Percentiles rank a stretch among this genome's conserved stretches.
Evolutionary conservation across 2,329 filamentous ascomycete species (phyloP).

Genomic region (Diaporthe ampelina): DNA sequence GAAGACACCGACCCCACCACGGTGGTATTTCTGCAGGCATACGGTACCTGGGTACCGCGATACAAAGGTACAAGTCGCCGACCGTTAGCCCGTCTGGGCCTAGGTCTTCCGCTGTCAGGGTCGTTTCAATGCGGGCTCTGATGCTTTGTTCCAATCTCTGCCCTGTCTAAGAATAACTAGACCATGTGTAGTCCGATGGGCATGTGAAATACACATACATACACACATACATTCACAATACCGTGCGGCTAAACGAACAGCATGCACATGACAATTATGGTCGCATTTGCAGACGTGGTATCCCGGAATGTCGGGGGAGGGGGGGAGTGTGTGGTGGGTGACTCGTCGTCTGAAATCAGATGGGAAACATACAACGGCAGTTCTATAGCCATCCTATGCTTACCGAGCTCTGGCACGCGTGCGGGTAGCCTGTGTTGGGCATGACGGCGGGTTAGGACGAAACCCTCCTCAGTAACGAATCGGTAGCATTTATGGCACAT

Average conservation of each 20-base stretch:
- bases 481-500: background rate
- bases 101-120: conserved; percentile 16
- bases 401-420: background rate
- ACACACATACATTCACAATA: background rate
- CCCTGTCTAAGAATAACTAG: conserved; percentile 25
- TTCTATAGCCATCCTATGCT: background rate
- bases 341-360: conserved; percentile 17
- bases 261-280: no score
- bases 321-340: background rate
- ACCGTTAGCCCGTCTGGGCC: conserved; percentile 4
- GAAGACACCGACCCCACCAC: conserved; percentile 25
- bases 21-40: conserved; percentile 23
- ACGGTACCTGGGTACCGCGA: conserved; percentile 15
- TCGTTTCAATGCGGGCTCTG: background rate
- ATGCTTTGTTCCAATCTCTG: conserved; percentile 14
- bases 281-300: background rate
- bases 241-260: background rate
- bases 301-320: background rate
- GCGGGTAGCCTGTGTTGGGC: background rate
- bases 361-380: background rate
- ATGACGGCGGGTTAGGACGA: conserved; percentile 17
- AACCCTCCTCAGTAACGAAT: conserved; percentile 14
- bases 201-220: background rate
- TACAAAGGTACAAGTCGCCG: background rate
- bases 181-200: background rate